phyloP scores from a whole-genome alignment of 345 rosid genomes.

The Eutrema heterophyllum region DNA sequence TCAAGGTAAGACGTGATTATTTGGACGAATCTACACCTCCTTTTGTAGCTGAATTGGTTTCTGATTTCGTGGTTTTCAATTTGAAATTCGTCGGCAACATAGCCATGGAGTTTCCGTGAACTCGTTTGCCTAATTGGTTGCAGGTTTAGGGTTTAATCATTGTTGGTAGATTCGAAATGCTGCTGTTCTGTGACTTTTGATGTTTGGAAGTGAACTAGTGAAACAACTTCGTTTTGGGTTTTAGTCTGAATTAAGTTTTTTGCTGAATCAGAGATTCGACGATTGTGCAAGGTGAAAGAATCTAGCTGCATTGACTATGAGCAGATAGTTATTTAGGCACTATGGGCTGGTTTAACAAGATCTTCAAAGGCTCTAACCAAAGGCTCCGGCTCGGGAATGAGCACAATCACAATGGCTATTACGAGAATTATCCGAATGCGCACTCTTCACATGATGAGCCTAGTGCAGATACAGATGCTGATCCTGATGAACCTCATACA shows the following conservation, averaged over 20 bases:
- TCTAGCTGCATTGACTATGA: conserved; percentile 39
- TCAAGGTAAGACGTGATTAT: conserved; percentile 37
- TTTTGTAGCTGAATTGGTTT: conserved; percentile 1
- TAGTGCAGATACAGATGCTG: conserved; percentile 26
- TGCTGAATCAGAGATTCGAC: conserved; percentile 1
- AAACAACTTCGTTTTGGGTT: background rate
- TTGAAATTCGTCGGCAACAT: background rate
- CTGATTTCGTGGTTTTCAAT: background rate
- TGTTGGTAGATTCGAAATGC: background rate
- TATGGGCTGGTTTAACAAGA: conserved; percentile 88
- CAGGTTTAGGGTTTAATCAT: conserved; percentile 11
- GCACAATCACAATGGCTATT: conserved; percentile 42
- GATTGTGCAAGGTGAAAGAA: conserved; percentile 35
- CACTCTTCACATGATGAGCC: conserved; percentile 19
- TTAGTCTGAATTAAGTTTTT: background rate
- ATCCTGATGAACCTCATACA: conserved; percentile 25
- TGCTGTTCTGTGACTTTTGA: background rate
- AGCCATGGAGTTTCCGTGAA: background rate
- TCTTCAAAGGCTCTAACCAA: conserved; percentile 74
- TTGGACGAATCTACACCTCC: background rate
- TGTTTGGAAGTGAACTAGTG: background rate
- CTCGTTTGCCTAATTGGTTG: background rate
- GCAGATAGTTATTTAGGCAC: conserved; percentile 37
- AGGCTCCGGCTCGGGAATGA: conserved; percentile 45
- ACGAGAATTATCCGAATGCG: conserved; percentile 35